phyloP scores from a whole-genome alignment of 2,329 filamentous ascomycete genomes.

The Clarireedia homoeocarpa region DNA sequence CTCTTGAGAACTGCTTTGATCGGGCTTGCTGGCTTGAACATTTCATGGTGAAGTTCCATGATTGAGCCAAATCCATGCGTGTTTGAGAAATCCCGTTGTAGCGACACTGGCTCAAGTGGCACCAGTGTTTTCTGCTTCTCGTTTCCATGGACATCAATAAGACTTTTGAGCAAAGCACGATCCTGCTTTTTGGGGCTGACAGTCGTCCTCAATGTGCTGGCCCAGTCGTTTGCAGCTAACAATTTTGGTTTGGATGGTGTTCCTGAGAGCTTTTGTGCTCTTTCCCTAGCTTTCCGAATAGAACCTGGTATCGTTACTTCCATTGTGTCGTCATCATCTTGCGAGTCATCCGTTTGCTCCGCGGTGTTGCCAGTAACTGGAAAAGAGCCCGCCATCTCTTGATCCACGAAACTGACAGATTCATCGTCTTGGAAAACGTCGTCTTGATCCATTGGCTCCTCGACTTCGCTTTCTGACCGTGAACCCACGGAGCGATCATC shows the following conservation, averaged over 20 bases:
- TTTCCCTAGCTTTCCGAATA: constrained; percentile 55
- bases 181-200: constrained; percentile 92
- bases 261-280: constrained; percentile 51
- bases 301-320: constrained; percentile 45
- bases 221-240: constrained; percentile 72
- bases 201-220: constrained; percentile 85
- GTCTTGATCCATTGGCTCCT: constrained; percentile 53
- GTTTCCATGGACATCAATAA: constrained; percentile 30
- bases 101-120: constrained; percentile 35
- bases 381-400: constrained; percentile 73
- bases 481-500: constrained; percentile 83
- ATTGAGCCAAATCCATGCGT: constrained; percentile 71
- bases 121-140: constrained; percentile 43
- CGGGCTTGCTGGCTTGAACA: constrained; percentile 65
- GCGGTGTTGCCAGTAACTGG: constrained; percentile 65
- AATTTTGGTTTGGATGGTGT: constrained; percentile 54
- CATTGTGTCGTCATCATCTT: constrained; percentile 35
- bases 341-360: constrained; percentile 57
- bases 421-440: constrained; percentile 62
- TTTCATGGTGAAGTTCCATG: constrained; percentile 93
- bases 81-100: constrained; percentile 22
- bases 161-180: constrained; percentile 58
- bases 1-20: constrained; percentile 46
- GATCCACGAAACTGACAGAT: constrained; percentile 66
- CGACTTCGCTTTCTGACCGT: constrained; percentile 47